These are phyloP conservation scores for Penicillium antarcticum DNA, from an alignment of 495 filamentous ascomycete species.

Conservation along the genomic window DNA sequence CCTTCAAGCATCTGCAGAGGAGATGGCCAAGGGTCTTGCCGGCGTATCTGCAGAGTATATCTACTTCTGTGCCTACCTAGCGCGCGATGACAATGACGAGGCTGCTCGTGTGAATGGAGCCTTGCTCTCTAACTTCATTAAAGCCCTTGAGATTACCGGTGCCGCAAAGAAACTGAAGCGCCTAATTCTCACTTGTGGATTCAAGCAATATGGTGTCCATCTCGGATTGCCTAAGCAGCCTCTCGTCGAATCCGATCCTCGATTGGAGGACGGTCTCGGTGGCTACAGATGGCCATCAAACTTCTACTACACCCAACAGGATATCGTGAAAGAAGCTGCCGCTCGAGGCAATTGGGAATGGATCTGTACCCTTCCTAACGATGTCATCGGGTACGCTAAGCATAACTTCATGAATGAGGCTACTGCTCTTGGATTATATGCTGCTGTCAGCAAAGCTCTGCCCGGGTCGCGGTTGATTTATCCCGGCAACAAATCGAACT, in stretches of 20 bases:
- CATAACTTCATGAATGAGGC: constrained; percentile 59
- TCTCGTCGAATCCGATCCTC: constrained; percentile 45
- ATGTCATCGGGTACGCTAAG: constrained; percentile 43
- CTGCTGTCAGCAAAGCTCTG: constrained; percentile 45
- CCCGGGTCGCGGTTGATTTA: constrained; percentile 41
- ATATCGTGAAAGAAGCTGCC: constrained; percentile 32
- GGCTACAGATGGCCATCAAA: constrained; percentile 27
- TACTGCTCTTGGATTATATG: constrained; percentile 48
- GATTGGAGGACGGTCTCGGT: constrained; percentile 20
- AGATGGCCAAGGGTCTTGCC: constrained; percentile 40
- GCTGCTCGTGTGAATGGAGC: constrained; percentile 37
- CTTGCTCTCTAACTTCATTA: constrained; percentile 51
- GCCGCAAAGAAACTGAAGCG: constrained; percentile 41
- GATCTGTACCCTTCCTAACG: constrained; percentile 52
- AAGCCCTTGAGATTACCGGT: constrained; percentile 43
- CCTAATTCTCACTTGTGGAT: constrained; percentile 51
- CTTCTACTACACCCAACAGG: constrained; percentile 43
- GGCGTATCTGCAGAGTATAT: constrained; percentile 33
- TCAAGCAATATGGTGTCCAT: constrained; percentile 57
- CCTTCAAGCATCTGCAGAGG: constrained; percentile 33
- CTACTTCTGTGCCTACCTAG: too few relatives aligned
- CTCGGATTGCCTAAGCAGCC: constrained; percentile 43
- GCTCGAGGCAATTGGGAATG: constrained; percentile 33
- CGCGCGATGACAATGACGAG: constrained; percentile 35
- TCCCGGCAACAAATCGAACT: constrained; percentile 46